Conservation (phyloP, 176 grass and related monocot species). For the Zizania latifolia region DNA sequence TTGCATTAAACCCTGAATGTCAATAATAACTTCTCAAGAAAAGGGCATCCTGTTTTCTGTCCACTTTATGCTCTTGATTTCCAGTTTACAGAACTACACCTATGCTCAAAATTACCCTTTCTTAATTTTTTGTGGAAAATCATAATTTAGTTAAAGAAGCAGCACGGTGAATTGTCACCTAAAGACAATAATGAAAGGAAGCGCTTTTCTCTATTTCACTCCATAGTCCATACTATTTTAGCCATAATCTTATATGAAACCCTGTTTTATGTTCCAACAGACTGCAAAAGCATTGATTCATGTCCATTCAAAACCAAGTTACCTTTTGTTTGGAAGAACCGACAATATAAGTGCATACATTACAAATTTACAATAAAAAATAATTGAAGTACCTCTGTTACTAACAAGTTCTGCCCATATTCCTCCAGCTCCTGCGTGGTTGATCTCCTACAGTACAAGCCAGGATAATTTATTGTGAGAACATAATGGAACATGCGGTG, state of each 20-base stretch:
- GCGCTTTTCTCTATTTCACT: background rate
- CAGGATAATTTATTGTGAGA: background rate
- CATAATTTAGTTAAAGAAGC: background rate
- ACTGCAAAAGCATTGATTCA: background rate
- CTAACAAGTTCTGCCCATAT: constrained; percentile 93
- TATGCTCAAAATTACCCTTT: background rate
- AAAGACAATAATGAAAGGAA: background rate
- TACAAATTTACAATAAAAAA: background rate
- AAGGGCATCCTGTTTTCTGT: background rate
- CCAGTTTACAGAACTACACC: background rate
- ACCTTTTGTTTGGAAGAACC: background rate
- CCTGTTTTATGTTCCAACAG: background rate
- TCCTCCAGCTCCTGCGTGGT: constrained; percentile 95
- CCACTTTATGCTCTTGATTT: background rate
- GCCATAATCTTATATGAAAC: background rate
- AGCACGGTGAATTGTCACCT: background rate
- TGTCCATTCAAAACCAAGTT: background rate
- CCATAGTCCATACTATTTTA: background rate
- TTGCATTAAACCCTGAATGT: background rate
- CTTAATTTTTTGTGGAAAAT: background rate
- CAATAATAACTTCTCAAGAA: background rate
- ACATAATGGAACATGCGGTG: background rate
- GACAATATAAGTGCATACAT: background rate
- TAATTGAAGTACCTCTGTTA: constrained; percentile 66
- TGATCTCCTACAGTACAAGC: constrained; percentile 69